phyloP scores from a whole-genome alignment of 129 eudicot genomes.

The Flaveria linearis region DNA sequence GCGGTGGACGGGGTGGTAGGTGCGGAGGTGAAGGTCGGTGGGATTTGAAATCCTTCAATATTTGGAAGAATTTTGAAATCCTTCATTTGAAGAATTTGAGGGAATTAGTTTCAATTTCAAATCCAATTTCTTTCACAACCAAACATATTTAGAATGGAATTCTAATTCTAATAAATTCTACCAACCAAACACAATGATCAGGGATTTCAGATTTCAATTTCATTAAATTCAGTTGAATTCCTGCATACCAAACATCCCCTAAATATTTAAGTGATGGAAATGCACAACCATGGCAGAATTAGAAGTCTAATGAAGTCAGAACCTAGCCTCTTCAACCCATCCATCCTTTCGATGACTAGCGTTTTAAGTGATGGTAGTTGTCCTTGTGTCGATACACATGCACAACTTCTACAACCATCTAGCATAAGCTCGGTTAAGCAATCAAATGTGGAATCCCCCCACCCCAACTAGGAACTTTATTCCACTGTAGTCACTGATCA shows the following conservation, averaged over 20 bases:
- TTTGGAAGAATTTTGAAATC: too few species aligned
- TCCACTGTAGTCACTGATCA: conserved; percentile 36
- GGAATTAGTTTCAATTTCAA: too few species aligned
- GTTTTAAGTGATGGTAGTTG: conserved; percentile 44
- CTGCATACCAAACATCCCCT: conserved; percentile 16
- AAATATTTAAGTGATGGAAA: conserved; percentile 39
- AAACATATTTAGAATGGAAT: too few species aligned
- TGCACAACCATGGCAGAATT: conserved; percentile 13
- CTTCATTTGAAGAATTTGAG: too few species aligned
- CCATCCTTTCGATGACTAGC: conserved; percentile 34
- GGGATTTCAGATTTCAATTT: too few species aligned
- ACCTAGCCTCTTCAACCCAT: conserved; percentile 35
- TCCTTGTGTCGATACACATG: conserved; percentile 46
- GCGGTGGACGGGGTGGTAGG: too few species aligned
- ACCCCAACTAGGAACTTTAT: conserved; percentile 48
- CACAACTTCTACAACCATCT: conserved; percentile 35
- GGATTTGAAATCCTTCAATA: too few species aligned
- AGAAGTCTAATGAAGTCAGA: conserved; percentile 35
- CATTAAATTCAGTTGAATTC: too few species aligned
- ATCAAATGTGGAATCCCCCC: conserved; percentile 38
- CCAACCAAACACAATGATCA: too few species aligned
- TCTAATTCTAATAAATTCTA: too few species aligned
- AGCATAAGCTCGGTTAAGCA: conserved; percentile 36
- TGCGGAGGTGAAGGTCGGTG: too few species aligned
- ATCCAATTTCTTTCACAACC: too few species aligned